phyloP scores from a whole-genome alignment of 1,284 basidiomycete genomes.

The Apiotrichum porosum region DNA sequence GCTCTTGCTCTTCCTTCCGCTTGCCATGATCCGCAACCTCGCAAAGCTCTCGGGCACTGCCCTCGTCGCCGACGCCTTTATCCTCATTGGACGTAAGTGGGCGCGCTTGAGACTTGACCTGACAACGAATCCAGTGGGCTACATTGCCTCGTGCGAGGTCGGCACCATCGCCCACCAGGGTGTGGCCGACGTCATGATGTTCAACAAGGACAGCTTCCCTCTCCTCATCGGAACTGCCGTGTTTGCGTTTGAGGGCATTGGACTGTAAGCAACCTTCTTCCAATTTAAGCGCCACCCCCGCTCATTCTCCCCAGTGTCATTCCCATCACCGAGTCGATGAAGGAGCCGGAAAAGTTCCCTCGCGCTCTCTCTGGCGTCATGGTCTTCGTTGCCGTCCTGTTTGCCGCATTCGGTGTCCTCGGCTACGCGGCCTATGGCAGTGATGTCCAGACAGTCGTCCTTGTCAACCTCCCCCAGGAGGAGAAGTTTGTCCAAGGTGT shows the following conservation, averaged over 20 bases:
- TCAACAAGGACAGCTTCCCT: conserved; percentile 85
- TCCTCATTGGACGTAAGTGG: conserved; percentile 67
- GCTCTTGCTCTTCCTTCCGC: conserved; percentile 77
- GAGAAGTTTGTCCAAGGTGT: conserved; percentile 86
- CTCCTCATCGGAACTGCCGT: conserved; percentile 94
- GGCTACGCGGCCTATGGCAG: conserved; percentile 86
- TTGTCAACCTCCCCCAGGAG: conserved; percentile 84
- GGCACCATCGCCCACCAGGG: conserved; percentile 62
- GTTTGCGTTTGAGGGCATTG: conserved; percentile 97
- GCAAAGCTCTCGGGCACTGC: conserved; percentile 90
- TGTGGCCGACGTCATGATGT: conserved; percentile 75
- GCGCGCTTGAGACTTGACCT: neutral
- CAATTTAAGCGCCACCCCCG: conserved; percentile 1
- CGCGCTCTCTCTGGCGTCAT: conserved; percentile 83
- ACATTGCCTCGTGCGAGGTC: conserved; percentile 78
- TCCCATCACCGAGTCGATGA: conserved; percentile 95
- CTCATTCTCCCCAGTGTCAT: conserved; percentile 57
- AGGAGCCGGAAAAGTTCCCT: conserved; percentile 88
- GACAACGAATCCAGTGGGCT: conserved; percentile 57
- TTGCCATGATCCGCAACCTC: conserved; percentile 80
- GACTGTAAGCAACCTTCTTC: conserved; percentile 59
- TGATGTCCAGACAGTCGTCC: conserved; percentile 85
- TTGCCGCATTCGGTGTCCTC: conserved; percentile 83
- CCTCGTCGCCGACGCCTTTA: conserved; percentile 91
- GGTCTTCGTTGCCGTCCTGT: conserved; percentile 64